Conservation (phyloP, 2,329 filamentous ascomycete species). For the Phoma sp. region DNA sequence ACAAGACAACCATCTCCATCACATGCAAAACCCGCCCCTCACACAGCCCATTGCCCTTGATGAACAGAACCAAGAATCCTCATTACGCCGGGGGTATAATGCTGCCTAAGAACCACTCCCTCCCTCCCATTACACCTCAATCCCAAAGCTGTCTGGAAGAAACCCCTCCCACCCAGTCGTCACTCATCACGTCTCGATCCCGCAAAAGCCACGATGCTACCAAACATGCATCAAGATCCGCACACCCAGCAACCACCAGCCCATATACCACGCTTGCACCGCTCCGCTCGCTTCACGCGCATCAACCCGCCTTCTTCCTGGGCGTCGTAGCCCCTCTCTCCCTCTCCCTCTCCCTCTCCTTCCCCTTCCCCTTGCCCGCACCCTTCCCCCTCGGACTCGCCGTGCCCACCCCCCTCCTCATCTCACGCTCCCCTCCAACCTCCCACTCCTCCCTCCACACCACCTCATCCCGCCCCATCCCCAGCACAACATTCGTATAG, state of each 20-base stretch:
- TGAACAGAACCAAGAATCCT: not conserved
- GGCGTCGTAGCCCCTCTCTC: conserved; percentile 7
- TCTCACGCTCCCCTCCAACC: conserved; percentile 18
- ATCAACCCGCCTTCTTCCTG: no score
- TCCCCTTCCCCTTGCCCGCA: not conserved
- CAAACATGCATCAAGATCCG: no score
- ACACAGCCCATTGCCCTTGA: not conserved
- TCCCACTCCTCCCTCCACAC: conserved; percentile 30
- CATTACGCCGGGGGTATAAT: conserved; percentile 19
- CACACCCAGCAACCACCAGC: no score
- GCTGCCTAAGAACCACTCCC: conserved; percentile 1
- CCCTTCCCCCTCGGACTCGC: not conserved
- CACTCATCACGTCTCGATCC: no score
- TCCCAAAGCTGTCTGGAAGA: not conserved
- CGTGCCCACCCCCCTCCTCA: not conserved
- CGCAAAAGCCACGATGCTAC: no score
- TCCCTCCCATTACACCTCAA: no score
- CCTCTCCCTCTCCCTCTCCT: conserved; percentile 22
- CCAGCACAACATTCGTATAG: conserved; percentile 41
- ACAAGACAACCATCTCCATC: no score
- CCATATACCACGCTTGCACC: no score
- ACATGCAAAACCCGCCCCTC: not conserved
- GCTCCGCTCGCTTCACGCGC: no score
- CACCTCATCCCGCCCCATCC: conserved; percentile 14
- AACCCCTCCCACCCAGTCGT: not conserved